These are phyloP conservation scores for Acer campestre DNA, from an alignment of 345 rosid species.

Conservation along the genomic window DNA sequence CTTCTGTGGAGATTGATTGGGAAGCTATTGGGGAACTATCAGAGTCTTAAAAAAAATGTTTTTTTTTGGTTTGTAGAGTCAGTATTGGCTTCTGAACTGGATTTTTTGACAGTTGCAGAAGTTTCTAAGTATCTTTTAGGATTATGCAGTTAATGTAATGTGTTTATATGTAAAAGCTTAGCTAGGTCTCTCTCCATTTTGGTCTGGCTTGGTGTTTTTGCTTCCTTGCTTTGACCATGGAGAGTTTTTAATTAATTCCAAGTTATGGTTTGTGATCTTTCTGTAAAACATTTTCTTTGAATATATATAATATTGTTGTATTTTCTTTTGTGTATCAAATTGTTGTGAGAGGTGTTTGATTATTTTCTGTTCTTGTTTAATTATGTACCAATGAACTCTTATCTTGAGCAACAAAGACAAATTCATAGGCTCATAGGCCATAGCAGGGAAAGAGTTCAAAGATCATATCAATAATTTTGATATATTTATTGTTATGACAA, in stretches of 20 bases:
- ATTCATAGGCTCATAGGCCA: not conserved
- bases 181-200: not conserved
- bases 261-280: not conserved
- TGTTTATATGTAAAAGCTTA: conserved; percentile 27
- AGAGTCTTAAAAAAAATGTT: conserved; percentile 24
- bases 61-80: conserved; percentile 18
- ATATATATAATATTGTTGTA: not conserved
- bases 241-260: not conserved
- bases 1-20: conserved; percentile 92
- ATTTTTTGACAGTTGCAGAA: conserved; percentile 62
- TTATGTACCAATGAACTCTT: not conserved
- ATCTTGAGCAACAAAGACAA: not conserved
- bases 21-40: conserved; percentile 60
- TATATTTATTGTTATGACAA: not conserved
- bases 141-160: not conserved
- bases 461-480: too few relatives aligned
- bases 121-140: conserved; percentile 21
- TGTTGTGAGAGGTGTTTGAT: not conserved
- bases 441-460: not conserved
- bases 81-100: conserved; percentile 50
- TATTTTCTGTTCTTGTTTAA: too few relatives aligned
- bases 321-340: not conserved
- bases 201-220: conserved; percentile 17
- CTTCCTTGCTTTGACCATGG: conserved; percentile 14
- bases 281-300: conserved; percentile 11